phyloP scores from a whole-genome alignment of 2,329 filamentous ascomycete genomes.

The Aureobasidium sp. region DNA sequence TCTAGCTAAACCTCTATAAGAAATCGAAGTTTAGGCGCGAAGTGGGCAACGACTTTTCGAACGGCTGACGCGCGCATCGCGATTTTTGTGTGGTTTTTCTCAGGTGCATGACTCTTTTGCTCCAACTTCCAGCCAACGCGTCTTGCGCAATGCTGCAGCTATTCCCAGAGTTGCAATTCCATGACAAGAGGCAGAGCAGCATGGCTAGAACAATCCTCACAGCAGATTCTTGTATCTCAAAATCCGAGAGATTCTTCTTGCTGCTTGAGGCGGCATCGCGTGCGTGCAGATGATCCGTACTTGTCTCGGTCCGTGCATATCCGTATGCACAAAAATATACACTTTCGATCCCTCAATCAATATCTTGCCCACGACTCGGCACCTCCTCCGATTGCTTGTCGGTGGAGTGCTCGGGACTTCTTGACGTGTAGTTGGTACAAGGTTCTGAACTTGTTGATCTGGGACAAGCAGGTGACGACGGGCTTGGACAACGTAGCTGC shows the following conservation, averaged over 20 bases:
- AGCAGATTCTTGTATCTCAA: neutral
- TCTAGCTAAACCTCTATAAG: neutral
- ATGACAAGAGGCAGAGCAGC: neutral
- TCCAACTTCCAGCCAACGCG: neutral
- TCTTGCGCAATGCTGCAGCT: neutral
- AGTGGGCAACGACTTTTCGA: neutral
- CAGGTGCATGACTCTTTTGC: neutral
- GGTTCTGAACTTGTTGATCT: neutral
- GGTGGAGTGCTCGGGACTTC: neutral
- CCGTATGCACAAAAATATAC: neutral
- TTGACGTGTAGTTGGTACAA: neutral
- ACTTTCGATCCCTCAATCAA: neutral
- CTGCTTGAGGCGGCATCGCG: neutral
- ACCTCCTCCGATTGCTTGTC: neutral
- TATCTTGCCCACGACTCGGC: neutral
- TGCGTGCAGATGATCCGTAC: neutral
- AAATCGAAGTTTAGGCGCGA: neutral
- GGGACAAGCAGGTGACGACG: neutral
- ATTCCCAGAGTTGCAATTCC: neutral
- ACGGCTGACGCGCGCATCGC: slow-evolving; percentile 1
- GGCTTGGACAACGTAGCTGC: neutral
- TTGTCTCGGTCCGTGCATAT: neutral
- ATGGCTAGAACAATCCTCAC: neutral
- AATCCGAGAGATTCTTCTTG: neutral
- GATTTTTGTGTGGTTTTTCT: neutral